Evolutionary conservation across 2,329 filamentous ascomycete species (phyloP).

Genomic region (Aphanoascus verrucosus): DNA sequence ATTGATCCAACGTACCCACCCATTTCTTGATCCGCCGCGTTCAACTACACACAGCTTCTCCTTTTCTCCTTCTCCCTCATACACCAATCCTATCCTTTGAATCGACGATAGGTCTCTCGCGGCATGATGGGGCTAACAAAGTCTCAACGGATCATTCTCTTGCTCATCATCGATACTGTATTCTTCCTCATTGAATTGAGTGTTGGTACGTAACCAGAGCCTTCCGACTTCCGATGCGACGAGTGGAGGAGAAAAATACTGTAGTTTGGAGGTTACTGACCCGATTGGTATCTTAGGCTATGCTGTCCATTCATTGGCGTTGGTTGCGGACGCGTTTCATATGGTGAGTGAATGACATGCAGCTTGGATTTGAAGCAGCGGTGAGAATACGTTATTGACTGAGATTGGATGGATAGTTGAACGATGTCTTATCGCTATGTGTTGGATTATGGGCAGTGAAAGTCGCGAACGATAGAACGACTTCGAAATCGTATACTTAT

Average conservation of each 20-base stretch:
- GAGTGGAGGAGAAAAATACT: neutral
- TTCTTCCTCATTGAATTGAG: slow-evolving; percentile 89
- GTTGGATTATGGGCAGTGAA: slow-evolving; percentile 94
- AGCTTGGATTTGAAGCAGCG: neutral
- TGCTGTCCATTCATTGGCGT: slow-evolving; percentile 76
- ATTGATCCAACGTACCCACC: neutral
- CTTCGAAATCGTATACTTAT: slow-evolving; percentile 86
- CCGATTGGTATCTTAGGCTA: slow-evolving; percentile 48
- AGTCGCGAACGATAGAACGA: slow-evolving; percentile 68
- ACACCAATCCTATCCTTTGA: neutral
- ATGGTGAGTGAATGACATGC: slow-evolving; percentile 52
- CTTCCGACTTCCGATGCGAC: neutral
- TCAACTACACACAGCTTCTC: neutral
- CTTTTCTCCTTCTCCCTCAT: too few relatives aligned
- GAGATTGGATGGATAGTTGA: slow-evolving; percentile 53
- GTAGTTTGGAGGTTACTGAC: neutral
- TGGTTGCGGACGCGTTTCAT: slow-evolving; percentile 95
- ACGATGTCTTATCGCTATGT: slow-evolving; percentile 88
- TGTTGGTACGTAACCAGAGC: slow-evolving; percentile 42
- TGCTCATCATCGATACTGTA: slow-evolving; percentile 76
- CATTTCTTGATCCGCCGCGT: too few relatives aligned
- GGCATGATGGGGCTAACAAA: slow-evolving; percentile 74
- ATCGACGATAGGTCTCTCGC: neutral
- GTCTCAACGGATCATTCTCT: slow-evolving; percentile 78
- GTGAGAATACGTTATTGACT: neutral